phyloP scores from a whole-genome alignment of 805 yeast species.

The Lipomyces sp. region DNA sequence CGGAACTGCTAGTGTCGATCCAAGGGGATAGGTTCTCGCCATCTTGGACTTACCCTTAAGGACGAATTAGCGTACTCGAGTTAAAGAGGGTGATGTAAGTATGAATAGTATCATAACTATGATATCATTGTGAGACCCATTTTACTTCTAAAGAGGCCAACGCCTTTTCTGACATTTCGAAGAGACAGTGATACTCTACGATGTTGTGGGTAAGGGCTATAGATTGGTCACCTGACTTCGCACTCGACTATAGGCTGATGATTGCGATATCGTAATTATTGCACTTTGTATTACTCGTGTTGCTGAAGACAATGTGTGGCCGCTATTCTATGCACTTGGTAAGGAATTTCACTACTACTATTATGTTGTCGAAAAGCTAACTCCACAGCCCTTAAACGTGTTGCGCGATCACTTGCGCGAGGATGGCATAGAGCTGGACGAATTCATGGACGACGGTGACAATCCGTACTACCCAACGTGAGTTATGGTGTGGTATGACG shows the following conservation, averaged over 20 bases:
- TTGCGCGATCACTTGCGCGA: conserved; percentile 29
- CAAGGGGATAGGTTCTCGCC: too few relatives aligned
- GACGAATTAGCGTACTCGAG: too few relatives aligned
- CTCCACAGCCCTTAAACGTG: conserved; percentile 29
- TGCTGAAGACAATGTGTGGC: conserved; percentile 59
- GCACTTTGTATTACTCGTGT: background rate
- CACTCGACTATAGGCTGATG: background rate
- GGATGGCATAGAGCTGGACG: conserved; percentile 42
- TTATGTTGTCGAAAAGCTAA: background rate
- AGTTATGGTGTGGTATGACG: conserved; percentile 29
- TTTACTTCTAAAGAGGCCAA: too few relatives aligned
- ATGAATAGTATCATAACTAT: too few relatives aligned
- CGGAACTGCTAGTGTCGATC: too few relatives aligned
- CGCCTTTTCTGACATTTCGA: too few relatives aligned
- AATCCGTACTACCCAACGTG: conserved; percentile 49
- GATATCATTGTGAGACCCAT: too few relatives aligned
- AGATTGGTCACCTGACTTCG: background rate
- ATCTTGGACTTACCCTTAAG: too few relatives aligned
- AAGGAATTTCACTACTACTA: conserved; percentile 31
- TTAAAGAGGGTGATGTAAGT: too few relatives aligned
- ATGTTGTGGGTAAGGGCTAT: conserved; percentile 1
- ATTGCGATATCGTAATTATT: too few relatives aligned
- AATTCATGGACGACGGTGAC: conserved; percentile 35
- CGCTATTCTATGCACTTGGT: conserved; percentile 58
- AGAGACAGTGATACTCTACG: too few relatives aligned